Percentiles rank a stretch among this genome's conserved stretches.
These are phyloP conservation scores for Alternaria metachromatica DNA, from an alignment of 2,329 filamentous ascomycete species.

Conservation along the genomic window DNA sequence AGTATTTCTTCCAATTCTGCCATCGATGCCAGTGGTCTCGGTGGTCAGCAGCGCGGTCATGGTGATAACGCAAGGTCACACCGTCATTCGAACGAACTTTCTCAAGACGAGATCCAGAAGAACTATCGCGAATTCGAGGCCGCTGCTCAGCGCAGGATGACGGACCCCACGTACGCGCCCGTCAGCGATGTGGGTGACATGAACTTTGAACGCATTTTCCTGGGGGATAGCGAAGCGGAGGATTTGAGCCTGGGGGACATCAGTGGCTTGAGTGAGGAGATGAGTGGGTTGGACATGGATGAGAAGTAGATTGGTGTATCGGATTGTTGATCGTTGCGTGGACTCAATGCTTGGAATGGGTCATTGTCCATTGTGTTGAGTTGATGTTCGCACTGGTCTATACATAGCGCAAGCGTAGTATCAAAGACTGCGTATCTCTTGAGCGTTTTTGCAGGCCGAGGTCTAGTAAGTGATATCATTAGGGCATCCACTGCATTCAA, in stretches of 20 bases:
- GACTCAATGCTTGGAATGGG: neutral
- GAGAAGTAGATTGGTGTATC: neutral
- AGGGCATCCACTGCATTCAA: neutral
- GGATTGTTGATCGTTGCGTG: neutral
- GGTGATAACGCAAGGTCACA: neutral
- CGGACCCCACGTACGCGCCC: neutral
- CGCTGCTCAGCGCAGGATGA: slow-evolving; percentile 4
- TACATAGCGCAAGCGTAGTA: neutral
- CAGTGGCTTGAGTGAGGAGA: neutral
- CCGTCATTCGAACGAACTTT: neutral
- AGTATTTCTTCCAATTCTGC: neutral
- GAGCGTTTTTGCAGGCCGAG: too few species aligned
- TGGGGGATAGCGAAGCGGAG: slow-evolving; percentile 16
- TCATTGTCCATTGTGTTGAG: neutral
- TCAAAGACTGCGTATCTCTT: neutral
- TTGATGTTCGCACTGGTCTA: neutral
- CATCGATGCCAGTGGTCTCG: neutral
- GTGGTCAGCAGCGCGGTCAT: neutral
- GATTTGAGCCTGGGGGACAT: neutral
- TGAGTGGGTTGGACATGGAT: slow-evolving; percentile 2
- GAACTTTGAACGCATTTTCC: slow-evolving; percentile 27
- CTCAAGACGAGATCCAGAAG: slow-evolving; percentile 18
- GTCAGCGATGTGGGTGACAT: slow-evolving; percentile 16
- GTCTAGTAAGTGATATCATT: too few species aligned
- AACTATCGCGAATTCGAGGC: slow-evolving; percentile 26